A percentile compares a stretch with the other conserved stretches of the same genome.
Evolutionary conservation across 257 asterid species (phyloP).

Genomic region (Scutellaria galericulata): DNA sequence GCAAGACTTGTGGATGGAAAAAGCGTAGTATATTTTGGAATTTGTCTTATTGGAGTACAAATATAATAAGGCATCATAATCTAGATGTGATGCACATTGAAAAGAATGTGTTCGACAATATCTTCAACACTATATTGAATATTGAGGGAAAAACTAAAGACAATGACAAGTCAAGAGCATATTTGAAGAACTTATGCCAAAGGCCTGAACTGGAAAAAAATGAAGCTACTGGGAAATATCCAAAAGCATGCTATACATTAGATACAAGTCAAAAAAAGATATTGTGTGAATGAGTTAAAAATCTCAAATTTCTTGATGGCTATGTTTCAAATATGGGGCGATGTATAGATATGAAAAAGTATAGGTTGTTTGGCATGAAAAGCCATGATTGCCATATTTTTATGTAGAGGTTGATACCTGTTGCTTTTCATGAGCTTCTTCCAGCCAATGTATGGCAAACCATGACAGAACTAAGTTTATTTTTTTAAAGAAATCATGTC

Average conservation of each 20-base stretch:
- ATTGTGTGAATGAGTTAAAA: neutral
- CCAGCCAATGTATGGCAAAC: neutral
- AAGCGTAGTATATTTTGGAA: neutral
- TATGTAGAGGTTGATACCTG: slow-evolving; percentile 1
- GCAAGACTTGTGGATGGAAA: neutral
- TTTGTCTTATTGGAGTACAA: neutral
- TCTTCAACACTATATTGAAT: neutral
- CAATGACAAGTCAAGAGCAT: neutral
- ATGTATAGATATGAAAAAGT: neutral
- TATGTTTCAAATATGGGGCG: neutral
- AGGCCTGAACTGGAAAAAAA: neutral
- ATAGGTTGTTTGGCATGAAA: slow-evolving; percentile 4
- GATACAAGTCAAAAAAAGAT: neutral
- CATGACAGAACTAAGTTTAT: neutral
- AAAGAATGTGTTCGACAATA: slow-evolving; percentile 8
- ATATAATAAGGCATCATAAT: neutral
- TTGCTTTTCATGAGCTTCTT: neutral
- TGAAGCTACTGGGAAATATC: neutral
- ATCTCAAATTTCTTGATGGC: neutral
- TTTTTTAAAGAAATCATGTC: neutral
- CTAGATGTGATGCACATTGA: slow-evolving; percentile 11
- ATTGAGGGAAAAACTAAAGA: neutral
- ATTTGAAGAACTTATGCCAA: neutral
- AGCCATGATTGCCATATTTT: slow-evolving; percentile 2
- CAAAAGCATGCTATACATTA: neutral